A percentile compares a stretch with the other conserved stretches of the same genome.
phyloP scores from a whole-genome alignment of 2,329 filamentous ascomycete genomes.

The Talaromyces sp. region DNA sequence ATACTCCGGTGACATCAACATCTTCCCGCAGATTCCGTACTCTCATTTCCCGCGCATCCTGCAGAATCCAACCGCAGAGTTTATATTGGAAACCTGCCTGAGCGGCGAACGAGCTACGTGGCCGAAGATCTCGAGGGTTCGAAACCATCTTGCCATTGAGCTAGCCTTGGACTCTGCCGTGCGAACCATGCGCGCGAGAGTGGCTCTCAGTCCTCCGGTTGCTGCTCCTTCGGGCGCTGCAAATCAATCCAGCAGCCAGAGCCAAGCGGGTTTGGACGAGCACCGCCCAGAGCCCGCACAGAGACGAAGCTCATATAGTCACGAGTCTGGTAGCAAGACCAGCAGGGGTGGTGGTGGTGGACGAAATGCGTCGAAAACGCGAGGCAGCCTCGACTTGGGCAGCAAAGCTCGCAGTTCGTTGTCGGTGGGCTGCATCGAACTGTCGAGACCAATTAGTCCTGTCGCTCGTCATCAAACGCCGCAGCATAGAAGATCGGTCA shows the following conservation, averaged over 20 bases:
- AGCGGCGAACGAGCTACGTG: conserved; percentile 83
- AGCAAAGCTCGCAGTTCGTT: conserved; percentile 17
- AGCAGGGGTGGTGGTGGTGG: background rate
- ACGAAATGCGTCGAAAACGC: conserved; percentile 10
- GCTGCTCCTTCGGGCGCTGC: conserved; percentile 3
- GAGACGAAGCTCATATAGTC: conserved; percentile 26
- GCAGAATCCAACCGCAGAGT: conserved; percentile 78
- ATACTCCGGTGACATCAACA: conserved; percentile 93
- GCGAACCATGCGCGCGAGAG: conserved; percentile 35
- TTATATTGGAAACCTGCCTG: conserved; percentile 75
- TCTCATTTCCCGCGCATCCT: conserved; percentile 72
- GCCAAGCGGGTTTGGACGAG: background rate
- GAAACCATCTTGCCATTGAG: conserved; percentile 85
- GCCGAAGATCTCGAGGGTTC: conserved; percentile 80
- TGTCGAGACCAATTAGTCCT: conserved; percentile 5
- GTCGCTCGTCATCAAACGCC: conserved; percentile 1
- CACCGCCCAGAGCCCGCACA: background rate
- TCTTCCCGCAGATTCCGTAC: conserved; percentile 73
- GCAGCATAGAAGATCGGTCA: background rate
- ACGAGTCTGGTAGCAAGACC: conserved; percentile 19
- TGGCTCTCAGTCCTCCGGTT: conserved; percentile 29
- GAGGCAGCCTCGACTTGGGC: conserved; percentile 12
- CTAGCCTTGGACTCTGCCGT: conserved; percentile 58
- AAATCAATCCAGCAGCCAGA: background rate
- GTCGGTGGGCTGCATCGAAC: conserved; percentile 12